Evolutionary conservation across 192 early-diverging fungal species (phyloP).

Genomic region (Allomyces macrogynus): DNA sequence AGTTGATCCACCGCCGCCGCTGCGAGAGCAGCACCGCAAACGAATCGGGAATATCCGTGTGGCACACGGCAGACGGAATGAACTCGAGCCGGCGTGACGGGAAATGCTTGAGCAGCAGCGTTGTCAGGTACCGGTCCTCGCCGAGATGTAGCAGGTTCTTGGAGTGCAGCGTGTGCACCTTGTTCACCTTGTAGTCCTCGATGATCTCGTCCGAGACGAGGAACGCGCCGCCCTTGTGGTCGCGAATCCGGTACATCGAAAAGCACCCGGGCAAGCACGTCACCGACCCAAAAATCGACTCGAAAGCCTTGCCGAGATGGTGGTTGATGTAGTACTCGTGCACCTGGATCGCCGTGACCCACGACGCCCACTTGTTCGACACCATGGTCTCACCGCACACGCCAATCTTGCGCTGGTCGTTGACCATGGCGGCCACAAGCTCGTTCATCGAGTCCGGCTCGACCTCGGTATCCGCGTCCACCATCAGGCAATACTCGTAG

Average conservation of each 20-base stretch:
- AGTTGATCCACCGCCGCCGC: slow-evolving; percentile 99
- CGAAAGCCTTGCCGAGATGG: slow-evolving; percentile 15
- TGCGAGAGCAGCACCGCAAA: slow-evolving; percentile 88
- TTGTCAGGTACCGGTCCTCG: slow-evolving; percentile 94
- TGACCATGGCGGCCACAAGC: slow-evolving; percentile 6
- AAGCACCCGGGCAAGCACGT: slow-evolving; percentile 98
- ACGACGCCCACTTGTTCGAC: slow-evolving; percentile 4
- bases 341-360: slow-evolving; percentile 9
- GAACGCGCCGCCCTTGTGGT: slow-evolving; percentile 71
- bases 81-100: slow-evolving; percentile 89
- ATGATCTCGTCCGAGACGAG: slow-evolving; percentile 76
- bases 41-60: slow-evolving; percentile 81
- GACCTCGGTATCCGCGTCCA: slow-evolving; percentile 7
- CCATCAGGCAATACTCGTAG: slow-evolving; percentile 4
- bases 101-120: slow-evolving; percentile 89
- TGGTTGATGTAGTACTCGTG: slow-evolving; percentile 8
- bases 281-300: slow-evolving; percentile 90
- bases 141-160: slow-evolving; percentile 96
- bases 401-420: slow-evolving; percentile 5
- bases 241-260: slow-evolving; percentile 92
- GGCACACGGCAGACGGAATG: slow-evolving; percentile 75
- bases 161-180: slow-evolving; percentile 90
- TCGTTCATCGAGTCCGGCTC: slow-evolving; percentile 5
- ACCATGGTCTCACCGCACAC: slow-evolving; percentile 8
- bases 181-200: slow-evolving; percentile 79